phyloP scores from a whole-genome alignment of 257 asterid species.

The Nicotiana knightiana region DNA sequence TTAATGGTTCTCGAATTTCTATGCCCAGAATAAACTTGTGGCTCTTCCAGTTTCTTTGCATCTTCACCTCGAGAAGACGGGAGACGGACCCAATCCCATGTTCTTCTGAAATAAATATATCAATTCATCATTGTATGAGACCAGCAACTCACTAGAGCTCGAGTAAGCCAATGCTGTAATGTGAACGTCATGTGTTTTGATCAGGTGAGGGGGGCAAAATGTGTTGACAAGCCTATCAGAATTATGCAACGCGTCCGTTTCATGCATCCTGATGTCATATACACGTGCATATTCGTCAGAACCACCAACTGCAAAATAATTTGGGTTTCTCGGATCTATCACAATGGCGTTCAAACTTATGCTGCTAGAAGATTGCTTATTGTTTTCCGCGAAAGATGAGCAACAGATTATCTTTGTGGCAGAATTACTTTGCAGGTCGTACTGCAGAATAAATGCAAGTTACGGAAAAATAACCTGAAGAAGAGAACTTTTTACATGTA shows the following conservation, averaged over 20 bases:
- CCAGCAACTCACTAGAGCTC: conserved; percentile 58
- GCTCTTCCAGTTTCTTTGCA: conserved; percentile 19
- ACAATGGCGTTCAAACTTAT: conserved; percentile 55
- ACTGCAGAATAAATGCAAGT: conserved; percentile 42
- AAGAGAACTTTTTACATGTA: background rate
- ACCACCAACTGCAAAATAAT: conserved; percentile 68
- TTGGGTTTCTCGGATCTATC: conserved; percentile 76
- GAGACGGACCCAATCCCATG: conserved; percentile 57
- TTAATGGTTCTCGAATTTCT: conserved; percentile 59
- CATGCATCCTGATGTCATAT: conserved; percentile 58
- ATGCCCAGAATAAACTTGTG: conserved; percentile 55
- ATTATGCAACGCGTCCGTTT: conserved; percentile 20
- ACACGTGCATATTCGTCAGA: conserved; percentile 67
- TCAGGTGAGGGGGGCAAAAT: conserved; percentile 52
- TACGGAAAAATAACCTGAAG: background rate
- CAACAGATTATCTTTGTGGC: conserved; percentile 62
- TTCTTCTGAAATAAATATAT: conserved; percentile 62
- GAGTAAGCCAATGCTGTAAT: conserved; percentile 75
- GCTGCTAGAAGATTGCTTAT: conserved; percentile 21
- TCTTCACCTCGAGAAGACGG: conserved; percentile 32
- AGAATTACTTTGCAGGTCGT: conserved; percentile 61
- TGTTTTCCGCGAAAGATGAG: conserved; percentile 33
- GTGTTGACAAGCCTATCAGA: conserved; percentile 39
- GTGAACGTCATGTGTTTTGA: conserved; percentile 37
- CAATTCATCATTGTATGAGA: conserved; percentile 65